Base-by-base conservation (phyloP, 345 rosid species). In the Bruguiera sexangula region DNA sequence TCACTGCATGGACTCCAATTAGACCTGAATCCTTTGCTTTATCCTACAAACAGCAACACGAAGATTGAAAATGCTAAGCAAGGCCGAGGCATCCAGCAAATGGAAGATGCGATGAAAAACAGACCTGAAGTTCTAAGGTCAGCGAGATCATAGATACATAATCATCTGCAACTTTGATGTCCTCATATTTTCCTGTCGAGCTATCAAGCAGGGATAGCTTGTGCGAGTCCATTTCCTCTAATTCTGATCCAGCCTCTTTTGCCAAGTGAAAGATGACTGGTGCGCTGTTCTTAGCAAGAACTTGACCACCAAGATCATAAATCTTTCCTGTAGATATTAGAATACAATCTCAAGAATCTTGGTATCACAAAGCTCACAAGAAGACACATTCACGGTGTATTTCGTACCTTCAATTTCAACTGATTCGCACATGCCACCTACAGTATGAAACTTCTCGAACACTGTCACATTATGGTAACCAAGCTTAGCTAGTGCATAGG, bases 251-350 rank as follows among this genome's bases (percentile, higher is more conserved):
- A 26, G 79, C 70, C 64, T 88, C 88, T 66, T 84, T 84, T 2
- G 85, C 93, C 81, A 88, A 64, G 73, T 86, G 85, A 76, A 85
- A 88, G 43, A 84, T 81, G 54, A 70, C 77, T 0, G 93, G 93
- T 36, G 93, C 88, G 20, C 88, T 84, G 63, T 88, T 88, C 26
- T 87, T 87, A 15, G 93, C 93, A 20, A 85, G 85, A 73, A 88
- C 93, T 80, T 88, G 93, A 62, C 93, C 93, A 19, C 93, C 90
- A 65, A 88, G 77, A 72, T 85, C 93, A 71, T 88, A 88, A 58
- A 80, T 77, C 67, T 75, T 86, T 60, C 93, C 93, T 87, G 81
- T 19, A 71, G 8, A 50, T 11, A 61, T 20, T 19, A 54, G 20
- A 15, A 65, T 46, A 56, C 19, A 29, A 24, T 58, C 22, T 63